Percentiles rank a stretch among this genome's conserved stretches.
Conservation (phyloP, 805 yeast species). For the Candida krabiensis region DNA sequence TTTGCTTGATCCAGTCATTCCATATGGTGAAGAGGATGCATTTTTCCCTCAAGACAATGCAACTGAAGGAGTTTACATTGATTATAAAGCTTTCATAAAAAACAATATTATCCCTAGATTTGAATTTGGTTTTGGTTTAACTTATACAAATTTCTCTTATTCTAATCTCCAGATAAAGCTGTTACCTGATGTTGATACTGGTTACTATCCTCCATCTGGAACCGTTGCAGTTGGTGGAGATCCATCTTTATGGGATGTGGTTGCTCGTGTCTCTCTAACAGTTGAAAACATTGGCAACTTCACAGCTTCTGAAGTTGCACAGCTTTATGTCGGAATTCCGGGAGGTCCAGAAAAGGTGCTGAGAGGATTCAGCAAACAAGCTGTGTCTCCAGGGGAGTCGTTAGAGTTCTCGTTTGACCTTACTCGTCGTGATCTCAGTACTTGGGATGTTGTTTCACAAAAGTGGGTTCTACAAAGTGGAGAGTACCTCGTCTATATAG, state of each 20-base stretch:
- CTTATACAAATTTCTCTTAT: conserved; percentile 47
- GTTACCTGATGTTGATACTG: conserved; percentile 2
- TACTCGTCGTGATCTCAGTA: conserved; percentile 42
- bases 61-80: conserved; percentile 50
- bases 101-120: conserved; percentile 54
- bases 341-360: conserved; percentile 41
- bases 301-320: conserved; percentile 44
- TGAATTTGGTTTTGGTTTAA: conserved; percentile 63
- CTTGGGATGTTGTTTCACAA: conserved; percentile 44
- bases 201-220: conserved; percentile 7
- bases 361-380: conserved; percentile 44
- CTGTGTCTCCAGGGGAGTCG: conserved; percentile 35
- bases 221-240: conserved; percentile 36
- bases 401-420: conserved; percentile 34
- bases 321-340: conserved; percentile 44
- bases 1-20: conserved; percentile 34
- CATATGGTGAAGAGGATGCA: conserved; percentile 29
- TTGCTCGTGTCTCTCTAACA: conserved; percentile 38
- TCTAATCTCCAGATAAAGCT: conserved; percentile 17
- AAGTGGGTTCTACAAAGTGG: conserved; percentile 49
- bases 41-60: conserved; percentile 43
- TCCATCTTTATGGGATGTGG: conserved; percentile 43
- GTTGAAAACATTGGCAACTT: conserved; percentile 39
- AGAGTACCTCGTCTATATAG: conserved; percentile 39
- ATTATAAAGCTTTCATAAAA: conserved; percentile 59